Evolutionary conservation across 345 rosid genomes (phyloP), one percentile per base, ranked within the genome.

Genomic region (Chamaenerion angustifolium): DNA sequence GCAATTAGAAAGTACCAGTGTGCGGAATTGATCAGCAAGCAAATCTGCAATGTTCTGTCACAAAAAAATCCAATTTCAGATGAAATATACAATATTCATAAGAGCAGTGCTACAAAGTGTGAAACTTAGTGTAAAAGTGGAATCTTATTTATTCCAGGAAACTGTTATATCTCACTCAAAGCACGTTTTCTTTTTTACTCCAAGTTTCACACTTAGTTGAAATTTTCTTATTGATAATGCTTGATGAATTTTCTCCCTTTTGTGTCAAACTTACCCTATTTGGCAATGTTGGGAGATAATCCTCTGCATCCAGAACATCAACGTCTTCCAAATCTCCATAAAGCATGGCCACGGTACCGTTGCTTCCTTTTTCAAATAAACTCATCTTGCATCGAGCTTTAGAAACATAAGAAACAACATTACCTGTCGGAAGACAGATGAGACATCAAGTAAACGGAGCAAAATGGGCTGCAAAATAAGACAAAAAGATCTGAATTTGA

Each of bases 1-100:
- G n/a, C n/a, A n/a, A n/a, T n/a, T n/a, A n/a, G n/a, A n/a, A n/a
- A n/a, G 3, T 82, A 92, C 98, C 98, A 80, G 79, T 51, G 78
- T 56, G 57, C 68, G 62, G 48, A 75, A 77, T 68, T 92, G 75
- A 44, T 48, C 59, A 9, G 84, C 93, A 58, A 92, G 95, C 74
- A 87, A 75, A 76, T 92, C 98, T 0, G 95, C 94, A 16, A 65
- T 49, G 63, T 83, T 81, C 98, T 92, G 96, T 56, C 16, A 49
- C 52, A 65, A 27, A 54, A 23, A 58, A 25, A 54, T 58, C 56
- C 65, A 68, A 58, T 31, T 4, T 71, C 56, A 50, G 25, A 48
- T 49, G 64, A 46, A 59, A 70, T 58, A 52, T 5, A 12, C 25
- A 60, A 67, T 7, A 54, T 51, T 16, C 55, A 21, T 52, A 53